Percentiles rank a stretch among this genome's conserved stretches.
Evolutionary conservation across 148 eudicot genomes (phyloP).

Genomic region (Silene uniflora): DNA sequence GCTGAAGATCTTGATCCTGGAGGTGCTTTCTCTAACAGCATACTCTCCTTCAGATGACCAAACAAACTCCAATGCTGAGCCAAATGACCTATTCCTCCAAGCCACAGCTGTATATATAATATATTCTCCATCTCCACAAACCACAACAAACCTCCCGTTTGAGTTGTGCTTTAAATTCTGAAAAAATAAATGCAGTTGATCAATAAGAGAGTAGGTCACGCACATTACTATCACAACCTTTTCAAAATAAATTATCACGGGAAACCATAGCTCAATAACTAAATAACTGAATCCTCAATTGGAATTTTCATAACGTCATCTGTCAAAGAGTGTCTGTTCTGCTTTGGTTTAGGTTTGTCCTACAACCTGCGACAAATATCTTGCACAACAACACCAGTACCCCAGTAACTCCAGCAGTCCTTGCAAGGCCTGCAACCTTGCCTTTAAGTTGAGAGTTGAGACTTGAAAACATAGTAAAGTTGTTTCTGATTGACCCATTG

Average conservation of each 20-base stretch:
- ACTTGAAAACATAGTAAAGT: background rate
- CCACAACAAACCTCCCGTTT: conserved; percentile 98
- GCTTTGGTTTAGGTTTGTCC: background rate
- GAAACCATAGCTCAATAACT: background rate
- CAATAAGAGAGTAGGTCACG: background rate
- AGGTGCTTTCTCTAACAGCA: conserved; percentile 96
- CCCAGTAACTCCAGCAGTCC: no score
- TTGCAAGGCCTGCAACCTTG: background rate
- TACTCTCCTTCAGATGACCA: conserved; percentile 97
- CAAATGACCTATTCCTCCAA: conserved; percentile 96
- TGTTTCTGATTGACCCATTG: background rate
- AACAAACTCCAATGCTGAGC: conserved; percentile 86
- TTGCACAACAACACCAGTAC: background rate
- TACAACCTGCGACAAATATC: background rate
- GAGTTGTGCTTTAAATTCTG: conserved; percentile 94
- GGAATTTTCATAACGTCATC: background rate
- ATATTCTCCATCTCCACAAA: conserved; percentile 94
- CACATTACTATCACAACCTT: no score
- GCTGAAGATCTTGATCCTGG: conserved; percentile 81
- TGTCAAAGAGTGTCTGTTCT: background rate
- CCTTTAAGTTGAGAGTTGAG: background rate
- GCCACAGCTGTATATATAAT: conserved; percentile 86
- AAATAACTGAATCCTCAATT: background rate
- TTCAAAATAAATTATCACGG: background rate
- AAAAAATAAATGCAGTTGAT: conserved; percentile 14